A percentile compares a stretch with the other conserved stretches of the same genome.
These are phyloP conservation scores for Saprolegnia parasitica DNA, from an alignment of 352 stramenopile genomes.

Conservation along the genomic window DNA sequence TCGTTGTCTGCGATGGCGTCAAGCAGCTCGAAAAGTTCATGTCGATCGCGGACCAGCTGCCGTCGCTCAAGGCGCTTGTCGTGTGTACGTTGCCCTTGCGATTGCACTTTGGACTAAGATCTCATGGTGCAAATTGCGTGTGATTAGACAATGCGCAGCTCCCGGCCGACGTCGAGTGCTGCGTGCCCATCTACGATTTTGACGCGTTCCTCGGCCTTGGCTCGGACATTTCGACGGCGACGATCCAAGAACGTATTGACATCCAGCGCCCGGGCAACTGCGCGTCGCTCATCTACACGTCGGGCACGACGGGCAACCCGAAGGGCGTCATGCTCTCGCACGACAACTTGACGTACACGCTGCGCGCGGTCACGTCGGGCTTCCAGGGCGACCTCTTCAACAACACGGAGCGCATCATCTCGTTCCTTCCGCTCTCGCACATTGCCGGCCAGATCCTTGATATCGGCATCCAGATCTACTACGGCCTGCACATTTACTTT, in stretches of 20 bases:
- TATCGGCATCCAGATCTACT: conserved; percentile 39
- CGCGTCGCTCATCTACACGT: conserved; percentile 76
- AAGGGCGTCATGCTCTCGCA: conserved; percentile 70
- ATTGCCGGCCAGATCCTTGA: conserved; percentile 48
- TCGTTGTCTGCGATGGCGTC: conserved; percentile 72
- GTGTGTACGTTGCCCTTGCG: conserved; percentile 36
- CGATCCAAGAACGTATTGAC: conserved; percentile 42
- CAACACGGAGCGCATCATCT: conserved; percentile 77
- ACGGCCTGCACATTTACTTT: conserved; percentile 54
- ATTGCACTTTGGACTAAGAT: not conserved
- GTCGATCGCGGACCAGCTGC: conserved; percentile 53
- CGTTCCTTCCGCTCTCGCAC: conserved; percentile 87
- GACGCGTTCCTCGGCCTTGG: conserved; percentile 51
- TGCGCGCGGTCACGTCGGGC: conserved; percentile 54
- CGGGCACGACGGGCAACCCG: conserved; percentile 62
- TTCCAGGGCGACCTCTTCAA: conserved; percentile 62
- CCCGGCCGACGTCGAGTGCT: conserved; percentile 35
- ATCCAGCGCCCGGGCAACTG: conserved; percentile 74
- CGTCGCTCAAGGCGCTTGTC: conserved; percentile 68
- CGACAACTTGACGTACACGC: conserved; percentile 49
- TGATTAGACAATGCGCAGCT: conserved; percentile 35
- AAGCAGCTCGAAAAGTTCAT: conserved; percentile 71
- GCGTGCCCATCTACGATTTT: conserved; percentile 57
- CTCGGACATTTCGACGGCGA: conserved; percentile 33
- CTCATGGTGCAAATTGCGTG: not conserved